Evolutionary conservation across 768 basidiomycete genomes (phyloP).

Genomic region (Clitopilus passeckerianus): DNA sequence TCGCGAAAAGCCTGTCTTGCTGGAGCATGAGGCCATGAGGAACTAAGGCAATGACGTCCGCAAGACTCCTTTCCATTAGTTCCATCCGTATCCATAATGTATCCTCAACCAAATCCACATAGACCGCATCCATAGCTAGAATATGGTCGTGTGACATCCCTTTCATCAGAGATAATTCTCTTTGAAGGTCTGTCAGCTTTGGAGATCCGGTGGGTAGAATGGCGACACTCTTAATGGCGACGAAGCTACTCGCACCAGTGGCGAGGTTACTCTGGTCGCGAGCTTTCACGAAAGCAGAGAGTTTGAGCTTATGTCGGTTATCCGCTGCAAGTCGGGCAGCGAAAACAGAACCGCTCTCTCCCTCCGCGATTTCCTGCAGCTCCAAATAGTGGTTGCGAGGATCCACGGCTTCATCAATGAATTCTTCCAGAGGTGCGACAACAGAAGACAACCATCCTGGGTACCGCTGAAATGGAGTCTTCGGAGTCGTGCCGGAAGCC

Average conservation of each 20-base stretch:
- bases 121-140: conserved; percentile 63
- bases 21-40: conserved; percentile 57
- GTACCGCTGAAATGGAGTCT: conserved; percentile 45
- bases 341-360: conserved; percentile 73
- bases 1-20: conserved; percentile 59
- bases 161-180: conserved; percentile 57
- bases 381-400: conserved; percentile 63
- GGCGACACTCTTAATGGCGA: conserved; percentile 75
- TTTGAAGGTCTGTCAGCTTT: conserved; percentile 59
- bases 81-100: conserved; percentile 87
- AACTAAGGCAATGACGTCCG: conserved; percentile 69
- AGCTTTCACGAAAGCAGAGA: conserved; percentile 33
- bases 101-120: conserved; percentile 61
- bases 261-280: conserved; percentile 30
- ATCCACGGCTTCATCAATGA: conserved; percentile 58
- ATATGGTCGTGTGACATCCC: conserved; percentile 57
- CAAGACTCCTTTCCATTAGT: conserved; percentile 83
- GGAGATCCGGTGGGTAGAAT: conserved; percentile 52
- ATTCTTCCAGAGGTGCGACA: conserved; percentile 53
- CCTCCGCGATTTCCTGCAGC: conserved; percentile 76
- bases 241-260: conserved; percentile 32
- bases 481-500: conserved; percentile 26
- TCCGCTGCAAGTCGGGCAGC: conserved; percentile 32
- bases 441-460: conserved; percentile 59
- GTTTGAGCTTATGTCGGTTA: conserved; percentile 28